Base-by-base conservation (phyloP, 176 grass and related monocot genomes). In the Bonia amplexicaulis region DNA sequence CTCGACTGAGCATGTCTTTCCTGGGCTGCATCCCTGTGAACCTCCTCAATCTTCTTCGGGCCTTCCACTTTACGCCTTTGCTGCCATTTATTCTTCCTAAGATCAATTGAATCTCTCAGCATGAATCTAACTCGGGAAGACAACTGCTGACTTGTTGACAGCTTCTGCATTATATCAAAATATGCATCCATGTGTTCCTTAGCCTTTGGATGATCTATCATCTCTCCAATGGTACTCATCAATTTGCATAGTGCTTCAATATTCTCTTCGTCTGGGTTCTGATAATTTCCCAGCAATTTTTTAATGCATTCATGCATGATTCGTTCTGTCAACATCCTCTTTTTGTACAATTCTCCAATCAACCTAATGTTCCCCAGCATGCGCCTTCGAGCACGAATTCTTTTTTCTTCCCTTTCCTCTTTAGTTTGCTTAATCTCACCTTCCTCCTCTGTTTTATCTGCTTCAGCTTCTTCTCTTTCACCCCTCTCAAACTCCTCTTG, bases 231-330 rank as follows among this genome's bases (percentile, higher is more conserved):
- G 76, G 95, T 98, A 71, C 93, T 95, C 95, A 95, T 95, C 79
- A 98, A 94, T 80, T 98, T 98, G 87, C 95, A 98, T 14, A 98
- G 54, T 69, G 95, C 85, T 89, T 98, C 95, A 77, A 98, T 87
- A 51, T 98, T 92, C 57, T 98, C 95, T 72, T 98, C 95, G 37
- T 98, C 93, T 4, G 87, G 95, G 26, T 86, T 84, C 31, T 95
- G 87, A 61, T 22, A 85, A 54, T 80, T 75, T n/a, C 93, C 95
- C 65, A 97, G 57, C 41, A 97, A 73, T 44, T 97, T 97, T 46
- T 90, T 95, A 64, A 97, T 97, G 82, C 95, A 97, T 46, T 97
- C 95, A 82, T 97, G 95, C 95, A 97, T 97, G 46, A 97, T 97
- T 15, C 91, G 83, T 88, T 97, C 95, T 0, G 95, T 97, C 70